Conservation (phyloP, 108 stramenopile genomes). For the Schizochytrium sp. region DNA sequence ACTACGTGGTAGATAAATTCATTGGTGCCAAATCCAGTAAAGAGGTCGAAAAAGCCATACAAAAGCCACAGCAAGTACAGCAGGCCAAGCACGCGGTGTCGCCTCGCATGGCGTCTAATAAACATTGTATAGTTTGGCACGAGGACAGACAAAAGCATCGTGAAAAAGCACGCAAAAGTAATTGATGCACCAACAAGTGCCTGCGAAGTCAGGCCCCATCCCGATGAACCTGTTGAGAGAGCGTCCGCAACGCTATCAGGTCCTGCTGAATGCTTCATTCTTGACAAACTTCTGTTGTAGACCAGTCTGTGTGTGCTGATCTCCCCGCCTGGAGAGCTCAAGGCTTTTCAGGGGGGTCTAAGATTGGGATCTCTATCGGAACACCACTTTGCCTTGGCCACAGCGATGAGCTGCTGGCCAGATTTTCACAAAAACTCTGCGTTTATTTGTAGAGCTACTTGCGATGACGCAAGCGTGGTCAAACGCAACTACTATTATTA, state of each 20-base stretch:
- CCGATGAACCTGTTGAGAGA: background rate
- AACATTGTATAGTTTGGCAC: constrained; percentile 8
- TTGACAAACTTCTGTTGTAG: too few relatives aligned
- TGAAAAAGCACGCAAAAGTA: constrained; percentile 20
- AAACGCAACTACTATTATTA: too few relatives aligned
- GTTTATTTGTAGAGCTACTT: too few relatives aligned
- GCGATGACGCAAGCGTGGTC: too few relatives aligned
- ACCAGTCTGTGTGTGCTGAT: too few relatives aligned
- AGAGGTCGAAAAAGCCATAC: constrained; percentile 65
- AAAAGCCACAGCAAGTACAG: constrained; percentile 70
- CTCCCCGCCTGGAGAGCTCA: too few relatives aligned
- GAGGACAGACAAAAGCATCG: background rate
- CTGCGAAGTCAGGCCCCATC: background rate
- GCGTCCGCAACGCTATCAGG: background rate
- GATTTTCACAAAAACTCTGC: too few relatives aligned
- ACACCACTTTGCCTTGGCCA: too few relatives aligned
- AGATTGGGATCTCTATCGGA: too few relatives aligned
- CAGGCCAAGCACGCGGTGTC: constrained; percentile 72
- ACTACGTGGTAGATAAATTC: constrained; percentile 77
- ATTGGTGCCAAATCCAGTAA: background rate
- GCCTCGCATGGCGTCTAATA: background rate
- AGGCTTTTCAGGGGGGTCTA: too few relatives aligned
- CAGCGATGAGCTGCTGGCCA: too few relatives aligned
- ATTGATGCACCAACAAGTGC: background rate
- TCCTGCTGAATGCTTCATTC: background rate